Base-by-base conservation (phyloP, 192 early-diverging fungal species). In the Entomortierella lignicola region DNA sequence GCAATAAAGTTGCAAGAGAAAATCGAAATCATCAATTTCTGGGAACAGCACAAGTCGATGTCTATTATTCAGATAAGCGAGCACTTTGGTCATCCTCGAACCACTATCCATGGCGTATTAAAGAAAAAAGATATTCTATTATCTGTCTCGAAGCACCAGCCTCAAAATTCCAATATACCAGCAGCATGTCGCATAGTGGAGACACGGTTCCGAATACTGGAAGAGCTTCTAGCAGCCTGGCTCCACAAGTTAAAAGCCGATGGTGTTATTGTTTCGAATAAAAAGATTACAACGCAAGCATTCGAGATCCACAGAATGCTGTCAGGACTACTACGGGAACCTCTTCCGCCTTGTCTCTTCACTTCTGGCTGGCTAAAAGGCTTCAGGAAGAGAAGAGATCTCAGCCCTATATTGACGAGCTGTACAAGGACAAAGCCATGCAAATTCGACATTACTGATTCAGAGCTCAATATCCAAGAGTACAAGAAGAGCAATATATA, bases 251-350 rank as follows among this genome's bases (percentile, higher is more conserved):
- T 50, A 17, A 17, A 30, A 47, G 10, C 5, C 8, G 7, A 20
- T 18, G 43, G 39, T 2, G 30, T 62, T 6, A 3, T 15, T 31
- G 47, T 62, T 0, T 1, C 47, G 17, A 31, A 50, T 44, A 47
- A 47, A n/a, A 50, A 47, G 29, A 50, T 62, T 17, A 50, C 42
- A 18, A 25, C 17, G 1, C 60, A 62, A 50, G 60, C 60, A 29
- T 23, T 50, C 25, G 18, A 62, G 1, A 31, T 50, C 18, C 47
- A 29, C 21, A 50, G 44, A 27, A 30, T 50, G 44, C 8, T 62
- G 39, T 17, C 30, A 2, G 42, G 18, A 15, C 20, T 62, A 23
- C 29, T 62, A n/a, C 27, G 2, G 12, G 23, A 50, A 1, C 60
- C 60, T n/a, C 42, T 60, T 7, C 39, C n/a, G 15, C 60, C 42